phyloP scores from a whole-genome alignment of 1,139 yeast genomes.

The Kazachstania sp. region DNA sequence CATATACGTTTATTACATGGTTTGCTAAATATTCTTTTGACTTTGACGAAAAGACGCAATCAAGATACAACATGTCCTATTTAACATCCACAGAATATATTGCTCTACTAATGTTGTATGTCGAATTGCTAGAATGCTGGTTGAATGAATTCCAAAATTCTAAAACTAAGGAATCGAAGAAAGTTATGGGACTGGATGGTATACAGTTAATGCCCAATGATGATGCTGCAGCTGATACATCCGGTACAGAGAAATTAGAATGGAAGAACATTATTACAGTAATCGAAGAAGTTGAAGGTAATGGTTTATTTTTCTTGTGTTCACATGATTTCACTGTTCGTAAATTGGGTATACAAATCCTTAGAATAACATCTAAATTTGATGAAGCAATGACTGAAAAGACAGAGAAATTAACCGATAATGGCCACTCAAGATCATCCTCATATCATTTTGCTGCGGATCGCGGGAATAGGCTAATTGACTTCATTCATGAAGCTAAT shows the following conservation, averaged over 20 bases:
- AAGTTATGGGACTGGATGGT: conserved; percentile 28
- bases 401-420: conserved; percentile 27
- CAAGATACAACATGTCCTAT: conserved; percentile 44
- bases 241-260: conserved; percentile 59
- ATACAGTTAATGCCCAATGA: conserved; percentile 22
- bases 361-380: conserved; percentile 71
- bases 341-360: conserved; percentile 62
- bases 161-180: conserved; percentile 23
- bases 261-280: conserved; percentile 73
- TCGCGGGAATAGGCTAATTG: conserved; percentile 68
- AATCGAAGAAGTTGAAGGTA: conserved; percentile 92
- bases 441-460: conserved; percentile 67
- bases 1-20: conserved; percentile 60
- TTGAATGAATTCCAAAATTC: conserved; percentile 46
- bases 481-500: conserved; percentile 64
- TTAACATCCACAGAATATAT: conserved; percentile 52
- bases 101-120: conserved; percentile 56
- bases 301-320: conserved; percentile 84
- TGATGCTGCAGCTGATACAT: conserved; percentile 31
- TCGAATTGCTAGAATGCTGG: conserved; percentile 78
- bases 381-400: conserved; percentile 68
- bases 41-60: conserved; percentile 54
- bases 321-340: conserved; percentile 77
- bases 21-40: conserved; percentile 77
- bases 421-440: conserved; percentile 47